Conservation (phyloP, 805 yeast genomes). For the Zygosaccharomyces pseudorouxii region DNA sequence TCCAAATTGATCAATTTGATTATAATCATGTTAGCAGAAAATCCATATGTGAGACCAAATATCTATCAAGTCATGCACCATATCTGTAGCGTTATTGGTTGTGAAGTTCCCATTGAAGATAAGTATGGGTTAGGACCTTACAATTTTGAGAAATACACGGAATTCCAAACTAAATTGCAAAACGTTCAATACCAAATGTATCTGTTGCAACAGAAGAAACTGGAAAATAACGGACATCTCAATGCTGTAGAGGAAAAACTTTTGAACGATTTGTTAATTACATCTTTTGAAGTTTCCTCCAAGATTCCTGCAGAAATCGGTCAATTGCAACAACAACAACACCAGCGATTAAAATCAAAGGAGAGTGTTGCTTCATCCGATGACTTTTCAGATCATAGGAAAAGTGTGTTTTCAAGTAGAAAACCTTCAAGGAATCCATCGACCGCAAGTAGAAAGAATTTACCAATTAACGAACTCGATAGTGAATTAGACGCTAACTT, state of each 20-base stretch:
- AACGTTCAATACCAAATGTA: conserved; percentile 28
- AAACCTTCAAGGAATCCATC: conserved; percentile 8
- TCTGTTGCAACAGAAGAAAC: conserved; percentile 24
- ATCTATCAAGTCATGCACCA: conserved; percentile 71
- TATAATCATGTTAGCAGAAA: conserved; percentile 74
- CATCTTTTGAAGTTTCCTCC: conserved; percentile 30
- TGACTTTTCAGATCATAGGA: conserved; percentile 4
- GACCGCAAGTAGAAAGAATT: conserved; percentile 3
- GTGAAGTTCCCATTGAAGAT: conserved; percentile 47
- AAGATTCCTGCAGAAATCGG: conserved; percentile 26
- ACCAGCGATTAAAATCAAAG: neutral
- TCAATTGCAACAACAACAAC: neutral
- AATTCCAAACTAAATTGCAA: conserved; percentile 40
- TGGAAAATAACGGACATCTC: conserved; percentile 14
- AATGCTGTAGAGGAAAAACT: conserved; percentile 12
- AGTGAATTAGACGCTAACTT: conserved; percentile 1
- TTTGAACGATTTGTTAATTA: conserved; percentile 25
- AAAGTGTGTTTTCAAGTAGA: conserved; percentile 4
- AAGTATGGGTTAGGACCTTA: conserved; percentile 47
- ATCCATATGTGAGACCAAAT: conserved; percentile 79
- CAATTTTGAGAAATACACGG: conserved; percentile 51
- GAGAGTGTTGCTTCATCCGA: neutral
- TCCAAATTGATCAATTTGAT: conserved; percentile 70
- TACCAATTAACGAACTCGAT: conserved; percentile 1
- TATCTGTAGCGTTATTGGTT: conserved; percentile 55